Evolutionary conservation across 2,329 filamentous ascomycete genomes (phyloP).

Genomic region (Aspergillus tamarii): DNA sequence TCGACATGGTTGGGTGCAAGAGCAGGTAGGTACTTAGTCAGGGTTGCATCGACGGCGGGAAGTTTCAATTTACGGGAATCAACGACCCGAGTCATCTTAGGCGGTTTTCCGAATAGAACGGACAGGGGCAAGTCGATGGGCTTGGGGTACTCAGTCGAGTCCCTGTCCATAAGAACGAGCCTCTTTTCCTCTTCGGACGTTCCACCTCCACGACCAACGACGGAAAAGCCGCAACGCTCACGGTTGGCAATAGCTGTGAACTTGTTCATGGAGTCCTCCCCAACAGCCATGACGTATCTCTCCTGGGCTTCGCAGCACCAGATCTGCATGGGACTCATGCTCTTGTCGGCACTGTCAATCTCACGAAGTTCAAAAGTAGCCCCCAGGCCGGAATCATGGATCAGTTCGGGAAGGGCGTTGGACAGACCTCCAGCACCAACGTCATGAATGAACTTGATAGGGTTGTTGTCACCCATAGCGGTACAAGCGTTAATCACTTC

Average conservation of each 20-base stretch:
- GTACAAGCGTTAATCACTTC: conserved; percentile 97
- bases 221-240: conserved; percentile 89
- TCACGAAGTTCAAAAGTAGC: conserved; percentile 94
- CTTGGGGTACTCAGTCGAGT: conserved; percentile 72
- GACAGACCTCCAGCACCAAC: conserved; percentile 91
- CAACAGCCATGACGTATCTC: conserved; percentile 89
- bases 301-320: conserved; percentile 99
- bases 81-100: conserved; percentile 77
- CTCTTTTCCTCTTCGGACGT: conserved; percentile 68
- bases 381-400: conserved; percentile 88
- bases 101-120: conserved; percentile 82
- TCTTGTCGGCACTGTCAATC: conserved; percentile 83
- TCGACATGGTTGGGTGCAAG: conserved; percentile 49
- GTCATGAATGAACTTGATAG: conserved; percentile 96
- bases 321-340: conserved; percentile 94
- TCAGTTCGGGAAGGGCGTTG: conserved; percentile 82
- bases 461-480: conserved; percentile 79
- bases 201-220: conserved; percentile 77
- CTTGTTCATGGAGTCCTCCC: conserved; percentile 74
- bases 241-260: conserved; percentile 72
- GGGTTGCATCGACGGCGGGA: conserved; percentile 72
- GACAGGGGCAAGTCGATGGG: conserved; percentile 91
- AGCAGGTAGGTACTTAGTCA: conserved; percentile 68
- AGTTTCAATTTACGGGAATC: conserved; percentile 69
- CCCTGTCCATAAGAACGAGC: conserved; percentile 79